Conservation (phyloP, 306 rosid genomes). For the Sechiopsis laciniata region DNA sequence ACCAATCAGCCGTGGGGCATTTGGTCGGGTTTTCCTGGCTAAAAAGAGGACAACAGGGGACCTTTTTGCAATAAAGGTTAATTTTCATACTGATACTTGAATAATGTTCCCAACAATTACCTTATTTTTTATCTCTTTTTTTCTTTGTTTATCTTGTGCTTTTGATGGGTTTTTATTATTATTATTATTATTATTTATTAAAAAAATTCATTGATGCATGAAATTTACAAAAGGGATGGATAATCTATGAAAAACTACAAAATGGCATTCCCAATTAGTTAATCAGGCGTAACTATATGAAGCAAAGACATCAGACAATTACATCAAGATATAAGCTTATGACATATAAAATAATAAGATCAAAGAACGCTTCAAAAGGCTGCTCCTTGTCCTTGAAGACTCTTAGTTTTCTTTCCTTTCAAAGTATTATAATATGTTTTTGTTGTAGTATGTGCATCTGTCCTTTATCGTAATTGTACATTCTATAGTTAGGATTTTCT, state of each 20-base stretch:
- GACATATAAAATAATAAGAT: background rate
- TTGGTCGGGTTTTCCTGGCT: slow-evolving; percentile 98
- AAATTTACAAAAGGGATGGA: background rate
- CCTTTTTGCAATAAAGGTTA: slow-evolving; percentile 93
- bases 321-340: background rate
- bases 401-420: background rate
- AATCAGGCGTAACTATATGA: background rate
- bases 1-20: slow-evolving; percentile 98
- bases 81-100: slow-evolving; percentile 4
- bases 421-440: background rate
- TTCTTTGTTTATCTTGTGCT: background rate
- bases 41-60: slow-evolving; percentile 97
- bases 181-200: too few species aligned
- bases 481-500: too few species aligned
- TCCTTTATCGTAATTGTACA: too few species aligned
- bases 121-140: background rate
- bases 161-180: slow-evolving; percentile 14
- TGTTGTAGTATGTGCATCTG: too few species aligned
- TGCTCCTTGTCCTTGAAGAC: background rate
- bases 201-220: background rate
- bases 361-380: background rate
- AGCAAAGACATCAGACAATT: too few species aligned
- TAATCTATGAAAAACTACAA: background rate
- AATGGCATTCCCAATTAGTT: background rate
- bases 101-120: background rate